Percentiles rank a stretch among this genome's conserved stretches.
Conservation (phyloP, 345 rosid species). For the Cardamine occulta region DNA sequence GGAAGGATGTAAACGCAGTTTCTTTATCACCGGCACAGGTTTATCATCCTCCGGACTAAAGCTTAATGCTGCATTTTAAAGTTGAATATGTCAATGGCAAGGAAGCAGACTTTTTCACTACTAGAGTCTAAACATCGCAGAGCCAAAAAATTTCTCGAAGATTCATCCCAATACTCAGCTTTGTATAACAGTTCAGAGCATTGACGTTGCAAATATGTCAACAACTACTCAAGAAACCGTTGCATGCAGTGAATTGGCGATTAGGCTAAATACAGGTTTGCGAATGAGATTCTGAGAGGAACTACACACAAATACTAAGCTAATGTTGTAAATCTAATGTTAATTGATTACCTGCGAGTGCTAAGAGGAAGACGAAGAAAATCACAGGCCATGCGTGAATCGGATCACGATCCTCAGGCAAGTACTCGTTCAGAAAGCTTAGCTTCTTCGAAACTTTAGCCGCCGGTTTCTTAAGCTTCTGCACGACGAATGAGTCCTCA, state of each 20-base stretch:
- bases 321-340: neutral
- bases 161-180: neutral
- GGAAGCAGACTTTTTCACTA: conserved; percentile 1
- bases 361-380: conserved; percentile 67
- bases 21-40: conserved; percentile 41
- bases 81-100: conserved; percentile 16
- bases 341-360: conserved; percentile 63
- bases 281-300: neutral
- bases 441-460: conserved; percentile 65
- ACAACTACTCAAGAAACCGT: neutral
- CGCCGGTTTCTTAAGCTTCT: conserved; percentile 67
- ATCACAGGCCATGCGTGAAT: conserved; percentile 84
- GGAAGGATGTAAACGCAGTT: conserved; percentile 70
- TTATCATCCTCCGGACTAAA: conserved; percentile 51
- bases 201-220: neutral
- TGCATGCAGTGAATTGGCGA: conserved; percentile 1
- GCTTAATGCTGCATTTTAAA: conserved; percentile 59
- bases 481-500: conserved; percentile 75
- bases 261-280: neutral
- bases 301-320: neutral
- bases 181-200: neutral
- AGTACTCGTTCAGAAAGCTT: conserved; percentile 75
- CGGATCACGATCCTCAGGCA: conserved; percentile 98
- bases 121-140: neutral
- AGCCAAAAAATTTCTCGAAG: neutral